phyloP scores from a whole-genome alignment of 2,329 filamentous ascomycete genomes.

The Phaeosphaeriaceae sp. region DNA sequence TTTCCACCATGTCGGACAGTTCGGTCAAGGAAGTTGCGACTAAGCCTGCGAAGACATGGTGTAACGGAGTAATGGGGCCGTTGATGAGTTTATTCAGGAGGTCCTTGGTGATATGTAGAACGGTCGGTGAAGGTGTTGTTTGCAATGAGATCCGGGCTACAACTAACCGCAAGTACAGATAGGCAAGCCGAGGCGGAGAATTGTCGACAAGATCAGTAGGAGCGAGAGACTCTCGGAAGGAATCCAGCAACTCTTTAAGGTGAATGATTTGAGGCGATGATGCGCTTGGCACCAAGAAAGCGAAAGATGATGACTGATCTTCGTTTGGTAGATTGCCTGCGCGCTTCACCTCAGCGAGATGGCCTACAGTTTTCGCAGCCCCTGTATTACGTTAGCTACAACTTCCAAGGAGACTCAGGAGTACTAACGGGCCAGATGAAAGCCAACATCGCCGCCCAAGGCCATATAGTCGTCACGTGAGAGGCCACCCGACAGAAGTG shows the following conservation, averaged over 20 bases:
- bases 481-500: slow-evolving; percentile 36
- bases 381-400: slow-evolving; percentile 27
- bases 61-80: slow-evolving; percentile 39
- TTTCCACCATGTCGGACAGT: slow-evolving; percentile 43
- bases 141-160: slow-evolving; percentile 37
- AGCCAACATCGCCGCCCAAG: slow-evolving; percentile 39
- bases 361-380: slow-evolving; percentile 40
- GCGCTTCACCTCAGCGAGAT: slow-evolving; percentile 36
- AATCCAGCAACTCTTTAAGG: slow-evolving; percentile 37
- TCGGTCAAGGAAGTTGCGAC: slow-evolving; percentile 45
- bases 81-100: slow-evolving; percentile 35
- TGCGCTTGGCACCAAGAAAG: slow-evolving; percentile 31
- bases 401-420: not conserved
- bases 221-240: slow-evolving; percentile 42
- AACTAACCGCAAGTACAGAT: slow-evolving; percentile 45
- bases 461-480: slow-evolving; percentile 41
- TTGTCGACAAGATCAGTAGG: slow-evolving; percentile 34
- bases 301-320: slow-evolving; percentile 37
- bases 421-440: slow-evolving; percentile 46
- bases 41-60: slow-evolving; percentile 45
- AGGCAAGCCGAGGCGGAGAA: slow-evolving; percentile 42
- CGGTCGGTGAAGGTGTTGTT: slow-evolving; percentile 29
- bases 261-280: slow-evolving; percentile 35
- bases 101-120: slow-evolving; percentile 35
- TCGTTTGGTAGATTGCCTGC: slow-evolving; percentile 38